Percentiles rank a stretch among this genome's conserved stretches.
Evolutionary conservation across 148 eudicot genomes (phyloP).

Genomic region (Silene conica): DNA sequence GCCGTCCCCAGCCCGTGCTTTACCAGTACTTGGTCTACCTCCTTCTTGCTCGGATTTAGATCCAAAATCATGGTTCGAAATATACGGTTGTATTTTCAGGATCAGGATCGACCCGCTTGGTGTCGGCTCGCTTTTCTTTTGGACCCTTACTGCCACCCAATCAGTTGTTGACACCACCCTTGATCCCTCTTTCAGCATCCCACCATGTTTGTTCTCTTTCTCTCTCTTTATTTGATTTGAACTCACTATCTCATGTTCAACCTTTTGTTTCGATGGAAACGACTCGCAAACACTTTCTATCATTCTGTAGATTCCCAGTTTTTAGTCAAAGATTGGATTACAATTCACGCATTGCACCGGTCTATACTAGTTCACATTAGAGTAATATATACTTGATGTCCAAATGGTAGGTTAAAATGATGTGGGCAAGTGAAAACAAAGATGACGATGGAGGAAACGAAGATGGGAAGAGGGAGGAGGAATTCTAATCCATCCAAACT

Average conservation of each 20-base stretch:
- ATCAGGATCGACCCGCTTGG: slow-evolving; percentile 42
- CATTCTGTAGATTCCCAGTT: too few relatives aligned
- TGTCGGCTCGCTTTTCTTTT: slow-evolving; percentile 59
- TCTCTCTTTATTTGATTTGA: neutral
- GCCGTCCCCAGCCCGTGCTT: slow-evolving; percentile 39
- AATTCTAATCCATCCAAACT: slow-evolving; percentile 47
- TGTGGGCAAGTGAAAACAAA: slow-evolving; percentile 56
- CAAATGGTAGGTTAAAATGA: slow-evolving; percentile 35
- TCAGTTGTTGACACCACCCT: slow-evolving; percentile 55
- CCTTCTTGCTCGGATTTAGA: slow-evolving; percentile 59
- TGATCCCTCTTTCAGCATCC: slow-evolving; percentile 60
- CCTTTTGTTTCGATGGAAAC: too few relatives aligned
- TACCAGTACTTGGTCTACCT: slow-evolving; percentile 63
- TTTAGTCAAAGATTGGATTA: too few relatives aligned
- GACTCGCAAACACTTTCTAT: too few relatives aligned
- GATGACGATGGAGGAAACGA: slow-evolving; percentile 17
- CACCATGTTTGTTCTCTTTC: slow-evolving; percentile 31
- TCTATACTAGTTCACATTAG: too few relatives aligned
- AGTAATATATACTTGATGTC: neutral
- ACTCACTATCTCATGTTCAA: too few relatives aligned
- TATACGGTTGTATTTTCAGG: slow-evolving; percentile 62
- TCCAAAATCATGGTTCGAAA: slow-evolving; percentile 73
- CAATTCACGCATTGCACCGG: too few relatives aligned
- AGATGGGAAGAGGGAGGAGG: slow-evolving; percentile 25
- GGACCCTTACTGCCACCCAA: slow-evolving; percentile 52